Percentiles rank a stretch among this genome's conserved stretches.
These are phyloP conservation scores for Gaultheria prostrata DNA, from an alignment of 148 eudicot genomes.

Conservation along the genomic window DNA sequence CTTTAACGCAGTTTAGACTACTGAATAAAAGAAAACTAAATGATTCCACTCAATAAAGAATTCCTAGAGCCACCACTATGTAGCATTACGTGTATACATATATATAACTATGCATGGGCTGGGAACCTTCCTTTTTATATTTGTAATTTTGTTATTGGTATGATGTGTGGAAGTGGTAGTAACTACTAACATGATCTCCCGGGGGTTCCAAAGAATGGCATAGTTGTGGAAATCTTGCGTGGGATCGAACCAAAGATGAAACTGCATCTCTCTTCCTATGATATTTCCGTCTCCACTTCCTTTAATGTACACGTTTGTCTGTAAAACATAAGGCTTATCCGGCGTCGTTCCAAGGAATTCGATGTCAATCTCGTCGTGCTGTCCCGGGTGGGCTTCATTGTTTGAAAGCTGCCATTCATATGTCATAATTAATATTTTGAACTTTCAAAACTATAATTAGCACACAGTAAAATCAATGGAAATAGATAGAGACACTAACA, in stretches of 20 bases:
- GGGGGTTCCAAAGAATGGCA: slow-evolving; percentile 83
- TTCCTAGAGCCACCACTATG: too few species aligned
- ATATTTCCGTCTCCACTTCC: slow-evolving; percentile 92
- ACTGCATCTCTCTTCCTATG: slow-evolving; percentile 90
- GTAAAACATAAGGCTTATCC: slow-evolving; percentile 86
- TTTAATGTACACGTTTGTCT: slow-evolving; percentile 79
- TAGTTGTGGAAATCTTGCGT: slow-evolving; percentile 79
- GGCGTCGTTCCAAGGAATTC: slow-evolving; percentile 88
- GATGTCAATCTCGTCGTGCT: slow-evolving; percentile 90
- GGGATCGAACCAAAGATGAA: slow-evolving; percentile 96
- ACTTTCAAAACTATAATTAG: not conserved
- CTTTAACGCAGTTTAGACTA: too few species aligned
- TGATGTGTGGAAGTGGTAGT: not conserved
- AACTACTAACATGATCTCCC: slow-evolving; percentile 68
- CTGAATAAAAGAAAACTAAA: too few species aligned
- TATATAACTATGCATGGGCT: not conserved
- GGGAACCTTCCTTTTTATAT: not conserved
- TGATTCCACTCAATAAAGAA: too few species aligned
- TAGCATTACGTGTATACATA: too few species aligned
- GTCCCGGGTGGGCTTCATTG: slow-evolving; percentile 80
- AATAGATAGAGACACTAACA: slow-evolving; percentile 37
- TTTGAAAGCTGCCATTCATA: slow-evolving; percentile 67
- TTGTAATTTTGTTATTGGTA: not conserved
- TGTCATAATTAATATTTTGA: not conserved
- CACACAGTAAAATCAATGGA: not conserved